phyloP scores from a whole-genome alignment of 805 yeast genomes.

The Lachancea lanzarotensis region DNA sequence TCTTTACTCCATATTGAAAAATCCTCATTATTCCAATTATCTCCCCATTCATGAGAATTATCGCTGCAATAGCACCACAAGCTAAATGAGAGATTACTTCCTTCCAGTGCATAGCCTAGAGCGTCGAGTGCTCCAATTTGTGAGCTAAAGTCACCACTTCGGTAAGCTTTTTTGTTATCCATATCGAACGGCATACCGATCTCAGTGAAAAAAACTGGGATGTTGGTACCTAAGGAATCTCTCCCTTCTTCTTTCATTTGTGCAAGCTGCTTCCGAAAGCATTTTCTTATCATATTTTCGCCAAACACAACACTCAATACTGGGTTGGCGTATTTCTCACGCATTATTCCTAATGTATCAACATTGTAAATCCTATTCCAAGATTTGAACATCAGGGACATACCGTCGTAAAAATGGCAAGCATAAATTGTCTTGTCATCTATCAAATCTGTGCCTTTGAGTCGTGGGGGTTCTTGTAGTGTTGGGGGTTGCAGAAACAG shows the following conservation, averaged over 20 bases:
- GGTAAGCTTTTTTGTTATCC: conserved; percentile 72
- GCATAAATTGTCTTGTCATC: conserved; percentile 66
- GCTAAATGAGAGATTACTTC: conserved; percentile 61
- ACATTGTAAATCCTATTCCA: conserved; percentile 84
- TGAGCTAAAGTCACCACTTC: conserved; percentile 56
- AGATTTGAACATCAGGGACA: conserved; percentile 83
- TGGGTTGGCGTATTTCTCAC: conserved; percentile 71
- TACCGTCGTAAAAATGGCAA: conserved; percentile 92
- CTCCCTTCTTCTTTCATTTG: conserved; percentile 61
- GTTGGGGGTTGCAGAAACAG: conserved; percentile 78
- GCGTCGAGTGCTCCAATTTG: conserved; percentile 87
- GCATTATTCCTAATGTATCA: conserved; percentile 81
- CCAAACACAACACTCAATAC: conserved; percentile 74
- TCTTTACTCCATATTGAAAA: conserved; percentile 79
- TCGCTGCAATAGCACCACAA: conserved; percentile 78
- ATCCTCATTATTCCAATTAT: conserved; percentile 90
- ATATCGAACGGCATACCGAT: conserved; percentile 98
- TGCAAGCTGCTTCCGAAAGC: conserved; percentile 60
- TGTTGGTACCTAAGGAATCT: conserved; percentile 48
- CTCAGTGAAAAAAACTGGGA: conserved; percentile 81
- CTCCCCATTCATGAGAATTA: conserved; percentile 83
- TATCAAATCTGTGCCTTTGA: conserved; percentile 46
- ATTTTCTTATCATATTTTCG: conserved; percentile 66
- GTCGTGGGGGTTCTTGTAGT: conserved; percentile 63
- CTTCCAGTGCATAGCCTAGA: conserved; percentile 69